Percentiles rank a stretch among this genome's conserved stretches.
phyloP scores from a whole-genome alignment of 1,284 basidiomycete genomes.

The Ustilago curta region DNA sequence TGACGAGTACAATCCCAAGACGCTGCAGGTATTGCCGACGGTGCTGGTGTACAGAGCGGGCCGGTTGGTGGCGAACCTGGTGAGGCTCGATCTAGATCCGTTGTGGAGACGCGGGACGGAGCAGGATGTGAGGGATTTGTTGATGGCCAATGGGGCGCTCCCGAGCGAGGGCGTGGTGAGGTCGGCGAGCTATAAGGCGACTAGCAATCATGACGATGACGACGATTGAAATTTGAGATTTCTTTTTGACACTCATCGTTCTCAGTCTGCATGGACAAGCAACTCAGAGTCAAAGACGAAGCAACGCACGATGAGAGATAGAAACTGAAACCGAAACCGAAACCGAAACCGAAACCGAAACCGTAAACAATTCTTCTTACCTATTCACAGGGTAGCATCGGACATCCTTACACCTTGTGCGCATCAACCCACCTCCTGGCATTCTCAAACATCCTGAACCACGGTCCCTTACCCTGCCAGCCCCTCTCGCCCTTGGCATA shows the following conservation, averaged over 20 bases:
- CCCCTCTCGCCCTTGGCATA: slow-evolving; percentile 21
- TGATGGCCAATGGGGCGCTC: slow-evolving; percentile 27
- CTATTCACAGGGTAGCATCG: background rate
- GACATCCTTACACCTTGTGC: slow-evolving; percentile 9
- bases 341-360: background rate
- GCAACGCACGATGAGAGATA: too few species aligned
- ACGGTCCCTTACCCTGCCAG: slow-evolving; percentile 80
- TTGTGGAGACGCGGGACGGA: slow-evolving; percentile 50
- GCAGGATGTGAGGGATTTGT: slow-evolving; percentile 46
- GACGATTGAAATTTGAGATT: slow-evolving; percentile 5
- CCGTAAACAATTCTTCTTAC: background rate
- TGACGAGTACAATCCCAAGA: slow-evolving; percentile 42
- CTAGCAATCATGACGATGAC: background rate
- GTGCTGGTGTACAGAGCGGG: slow-evolving; percentile 58
- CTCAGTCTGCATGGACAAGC: too few species aligned
- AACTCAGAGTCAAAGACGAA: too few species aligned
- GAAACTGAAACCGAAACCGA: background rate
- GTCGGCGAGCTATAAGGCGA: background rate
- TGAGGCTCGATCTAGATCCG: slow-evolving; percentile 57
- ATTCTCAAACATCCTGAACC: slow-evolving; percentile 95
- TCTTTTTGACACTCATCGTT: background rate
- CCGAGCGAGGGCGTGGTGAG: background rate
- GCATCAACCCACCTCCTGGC: slow-evolving; percentile 73
- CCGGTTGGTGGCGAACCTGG: slow-evolving; percentile 56
- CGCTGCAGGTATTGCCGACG: slow-evolving; percentile 57